Percentiles rank a stretch among this genome's conserved stretches.
Conservation (phyloP, 352 stramenopile genomes). For the Pythium chondricola region DNA sequence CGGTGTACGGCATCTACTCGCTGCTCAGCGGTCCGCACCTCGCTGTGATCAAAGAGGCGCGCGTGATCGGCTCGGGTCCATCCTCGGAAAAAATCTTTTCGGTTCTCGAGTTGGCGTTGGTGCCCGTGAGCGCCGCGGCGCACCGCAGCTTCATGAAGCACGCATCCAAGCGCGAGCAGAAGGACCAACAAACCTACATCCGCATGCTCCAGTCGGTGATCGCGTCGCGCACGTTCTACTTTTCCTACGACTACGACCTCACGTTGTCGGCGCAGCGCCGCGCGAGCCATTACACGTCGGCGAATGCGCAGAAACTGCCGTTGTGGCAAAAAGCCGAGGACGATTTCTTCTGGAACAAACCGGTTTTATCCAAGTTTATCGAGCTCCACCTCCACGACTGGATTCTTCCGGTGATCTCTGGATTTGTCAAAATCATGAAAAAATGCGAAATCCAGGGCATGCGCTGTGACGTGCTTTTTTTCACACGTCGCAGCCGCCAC, state of each 20-base stretch:
- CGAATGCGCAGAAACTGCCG: conserved; percentile 25
- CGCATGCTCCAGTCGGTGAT: conserved; percentile 47
- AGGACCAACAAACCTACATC: conserved; percentile 48
- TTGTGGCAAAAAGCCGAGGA: conserved; percentile 66
- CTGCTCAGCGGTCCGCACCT: conserved; percentile 51
- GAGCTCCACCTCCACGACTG: conserved; percentile 44
- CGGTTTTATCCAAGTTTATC: conserved; percentile 43
- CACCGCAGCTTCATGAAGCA: conserved; percentile 49
- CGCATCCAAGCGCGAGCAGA: conserved; percentile 44
- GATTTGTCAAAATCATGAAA: conserved; percentile 65
- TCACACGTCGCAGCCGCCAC: conserved; percentile 63
- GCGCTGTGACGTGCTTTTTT: conserved; percentile 59
- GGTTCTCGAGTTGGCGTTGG: conserved; percentile 38
- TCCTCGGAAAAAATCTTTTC: conserved; percentile 58
- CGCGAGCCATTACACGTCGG: conserved; percentile 22
- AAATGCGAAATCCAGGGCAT: conserved; percentile 57
- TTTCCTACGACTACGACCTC: conserved; percentile 62
- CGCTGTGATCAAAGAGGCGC: conserved; percentile 47
- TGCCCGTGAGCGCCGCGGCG: conserved; percentile 42
- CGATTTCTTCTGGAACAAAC: conserved; percentile 93
- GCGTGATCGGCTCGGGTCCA: conserved; percentile 52
- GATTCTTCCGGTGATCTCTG: conserved; percentile 62
- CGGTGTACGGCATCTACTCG: conserved; percentile 59
- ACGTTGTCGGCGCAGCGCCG: conserved; percentile 52
- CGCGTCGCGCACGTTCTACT: conserved; percentile 56